These are phyloP conservation scores for Cardiospermum halicacabum DNA, from an alignment of 345 rosid genomes.

Conservation along the genomic window DNA sequence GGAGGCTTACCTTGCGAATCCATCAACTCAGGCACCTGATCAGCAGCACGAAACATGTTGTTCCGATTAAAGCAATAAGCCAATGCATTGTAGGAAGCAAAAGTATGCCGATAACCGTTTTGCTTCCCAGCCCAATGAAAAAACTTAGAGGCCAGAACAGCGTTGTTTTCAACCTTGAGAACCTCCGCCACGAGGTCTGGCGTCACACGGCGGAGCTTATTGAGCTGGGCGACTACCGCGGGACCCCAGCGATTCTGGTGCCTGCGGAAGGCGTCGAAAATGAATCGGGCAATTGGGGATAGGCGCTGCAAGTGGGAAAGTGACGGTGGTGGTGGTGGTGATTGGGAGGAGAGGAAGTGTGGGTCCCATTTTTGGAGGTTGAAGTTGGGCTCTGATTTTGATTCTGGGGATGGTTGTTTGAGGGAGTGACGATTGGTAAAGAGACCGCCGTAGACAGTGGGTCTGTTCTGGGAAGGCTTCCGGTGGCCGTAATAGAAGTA, in stretches of 20 bases:
- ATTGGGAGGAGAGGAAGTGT: constrained; percentile 20
- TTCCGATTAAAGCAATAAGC: constrained; percentile 77
- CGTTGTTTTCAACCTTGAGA: constrained; percentile 49
- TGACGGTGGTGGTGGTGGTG: constrained; percentile 23
- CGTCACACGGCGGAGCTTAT: constrained; percentile 86
- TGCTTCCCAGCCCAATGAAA: constrained; percentile 96
- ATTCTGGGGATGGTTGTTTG: background rate
- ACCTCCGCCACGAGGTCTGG: constrained; percentile 78
- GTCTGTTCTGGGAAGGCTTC: constrained; percentile 76
- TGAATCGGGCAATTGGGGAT: constrained; percentile 84
- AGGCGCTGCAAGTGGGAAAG: constrained; percentile 41
- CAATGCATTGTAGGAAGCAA: constrained; percentile 79
- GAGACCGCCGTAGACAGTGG: constrained; percentile 72
- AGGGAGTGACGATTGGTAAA: constrained; percentile 64
- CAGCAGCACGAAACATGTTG: constrained; percentile 68
- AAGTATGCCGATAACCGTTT: constrained; percentile 69
- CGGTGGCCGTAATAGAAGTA: constrained; percentile 81
- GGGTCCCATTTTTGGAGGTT: constrained; percentile 76
- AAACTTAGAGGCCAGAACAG: constrained; percentile 69
- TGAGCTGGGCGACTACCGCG: constrained; percentile 52
- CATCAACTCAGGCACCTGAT: constrained; percentile 85
- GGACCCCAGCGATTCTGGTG: constrained; percentile 63
- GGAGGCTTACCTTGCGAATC: constrained; percentile 78
- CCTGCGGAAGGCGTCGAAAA: constrained; percentile 67
- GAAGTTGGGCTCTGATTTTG: constrained; percentile 44